Evolutionary conservation across 2,329 filamentous ascomycete species (phyloP), one percentile per base, ranked within the genome.

Genomic region (Epichloe sibirici): DNA sequence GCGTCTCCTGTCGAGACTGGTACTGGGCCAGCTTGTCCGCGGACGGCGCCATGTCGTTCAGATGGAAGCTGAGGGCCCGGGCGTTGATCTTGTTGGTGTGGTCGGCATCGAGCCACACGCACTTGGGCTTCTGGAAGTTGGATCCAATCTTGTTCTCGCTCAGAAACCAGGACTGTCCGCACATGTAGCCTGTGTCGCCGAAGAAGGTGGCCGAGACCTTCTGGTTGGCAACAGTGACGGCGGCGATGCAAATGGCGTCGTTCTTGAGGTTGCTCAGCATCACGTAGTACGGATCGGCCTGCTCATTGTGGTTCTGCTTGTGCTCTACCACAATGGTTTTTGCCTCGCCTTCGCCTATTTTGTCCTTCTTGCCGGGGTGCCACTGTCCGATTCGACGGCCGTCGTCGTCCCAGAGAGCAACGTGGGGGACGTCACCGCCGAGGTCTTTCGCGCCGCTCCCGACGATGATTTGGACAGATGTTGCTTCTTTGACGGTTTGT

Each of bases 101-200:
- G n/a, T 61, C 52, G 34, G 53, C 54, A 46, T 63, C 62, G 12
- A 65, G 51, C 59, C 58, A 59, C 43, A 59, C 51, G 49, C 61
- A 63, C 21, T 56, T 57, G 8, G 57, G 55, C 45, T 11, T 55
- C 31, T 53, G 45, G 23, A 53, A 49, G 21, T 54, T 39, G 15
- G 42, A 44, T 1, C 56, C 58, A 39, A 59, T 52, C 25, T 34
- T 37, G 38, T 50, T 51, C 5, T 57, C 21, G 50, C 61, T 61
- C 44, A 49, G 40, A 44, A 58, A 60, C 61, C 61, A 63, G 17
- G 53, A 55, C 37, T 56, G 51, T 8, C 57, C 59, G 49, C 60
- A 63, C n/a, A 12, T 52, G 23, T 53, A 53, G 7, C 57, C 56
- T 17, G 56, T 54, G 38, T 63, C 61, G 34, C 58, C 61, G 13